Evolutionary conservation across 1,139 yeast genomes (phyloP).

Genomic region (Diutina sp.): DNA sequence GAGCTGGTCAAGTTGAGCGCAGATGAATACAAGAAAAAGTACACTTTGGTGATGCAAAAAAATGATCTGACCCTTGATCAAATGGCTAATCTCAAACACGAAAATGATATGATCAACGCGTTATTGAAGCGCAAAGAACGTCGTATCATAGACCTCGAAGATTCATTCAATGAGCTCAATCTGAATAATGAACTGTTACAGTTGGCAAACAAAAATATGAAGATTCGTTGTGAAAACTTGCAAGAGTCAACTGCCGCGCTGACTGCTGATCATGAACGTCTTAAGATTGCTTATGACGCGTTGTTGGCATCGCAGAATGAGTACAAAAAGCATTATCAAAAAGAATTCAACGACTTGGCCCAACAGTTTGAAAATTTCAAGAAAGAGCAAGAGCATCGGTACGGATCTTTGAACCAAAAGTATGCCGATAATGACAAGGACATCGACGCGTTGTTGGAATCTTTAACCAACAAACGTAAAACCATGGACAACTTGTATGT

Average conservation of each 20-base stretch:
- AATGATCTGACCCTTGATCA: conserved; percentile 55
- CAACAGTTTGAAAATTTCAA: conserved; percentile 23
- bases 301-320: conserved; percentile 42
- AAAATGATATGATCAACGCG: conserved; percentile 54
- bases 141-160: conserved; percentile 48
- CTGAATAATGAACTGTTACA: conserved; percentile 31
- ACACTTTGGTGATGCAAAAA: conserved; percentile 31
- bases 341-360: conserved; percentile 17
- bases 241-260: conserved; percentile 34
- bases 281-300: conserved; percentile 52
- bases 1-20: conserved; percentile 25
- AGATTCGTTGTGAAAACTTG: conserved; percentile 34
- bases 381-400: conserved; percentile 14
- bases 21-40: conserved; percentile 34
- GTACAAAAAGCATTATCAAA: conserved; percentile 39
- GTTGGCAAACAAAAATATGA: conserved; percentile 35
- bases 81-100: conserved; percentile 57
- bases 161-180: conserved; percentile 33
- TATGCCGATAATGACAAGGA: conserved; percentile 30
- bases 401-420: conserved; percentile 15
- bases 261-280: conserved; percentile 41
- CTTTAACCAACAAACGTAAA: conserved; percentile 26
- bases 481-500: conserved; percentile 33
- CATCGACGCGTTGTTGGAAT: conserved; percentile 29
- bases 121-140: conserved; percentile 53